Evolutionary conservation across 2,329 filamentous ascomycete genomes (phyloP).

Genomic region (Beauveria asiatica): DNA sequence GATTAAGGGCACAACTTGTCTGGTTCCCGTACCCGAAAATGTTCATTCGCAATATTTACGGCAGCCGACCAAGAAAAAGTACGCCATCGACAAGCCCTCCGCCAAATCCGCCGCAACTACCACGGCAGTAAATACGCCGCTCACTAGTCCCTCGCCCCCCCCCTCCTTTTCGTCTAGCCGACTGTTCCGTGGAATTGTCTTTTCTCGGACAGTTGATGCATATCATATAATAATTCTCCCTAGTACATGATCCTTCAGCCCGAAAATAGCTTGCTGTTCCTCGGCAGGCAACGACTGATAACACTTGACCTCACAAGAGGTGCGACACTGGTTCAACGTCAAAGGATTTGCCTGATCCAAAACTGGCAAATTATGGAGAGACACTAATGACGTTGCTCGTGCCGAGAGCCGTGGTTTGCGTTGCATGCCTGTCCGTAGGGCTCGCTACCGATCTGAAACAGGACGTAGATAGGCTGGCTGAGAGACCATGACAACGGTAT

Average conservation of each 20-base stretch:
- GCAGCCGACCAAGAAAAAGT: not conserved
- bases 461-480: not conserved
- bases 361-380: not conserved
- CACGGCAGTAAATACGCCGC: not conserved
- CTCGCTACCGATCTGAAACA: not conserved
- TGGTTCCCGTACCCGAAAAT: not conserved
- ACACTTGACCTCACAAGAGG: not conserved
- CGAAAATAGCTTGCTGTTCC: not conserved
- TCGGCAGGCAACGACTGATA: not conserved
- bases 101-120: not conserved
- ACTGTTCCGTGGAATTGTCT: slow-evolving; percentile 3
- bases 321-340: not conserved
- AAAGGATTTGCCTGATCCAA: not conserved
- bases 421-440: not conserved
- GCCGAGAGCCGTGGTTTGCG: slow-evolving; percentile 4
- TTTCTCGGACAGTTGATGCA: not conserved
- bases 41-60: not conserved
- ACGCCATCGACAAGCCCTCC: not conserved
- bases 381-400: not conserved
- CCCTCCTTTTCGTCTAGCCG: not conserved
- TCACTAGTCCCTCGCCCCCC: not conserved
- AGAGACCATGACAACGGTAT: not conserved
- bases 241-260: not conserved
- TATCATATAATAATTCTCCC: not conserved
- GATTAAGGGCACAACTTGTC: not conserved